Evolutionary conservation across 768 basidiomycete genomes (phyloP), one percentile per base, ranked within the genome.

Genomic region (Calocybe cyanea): DNA sequence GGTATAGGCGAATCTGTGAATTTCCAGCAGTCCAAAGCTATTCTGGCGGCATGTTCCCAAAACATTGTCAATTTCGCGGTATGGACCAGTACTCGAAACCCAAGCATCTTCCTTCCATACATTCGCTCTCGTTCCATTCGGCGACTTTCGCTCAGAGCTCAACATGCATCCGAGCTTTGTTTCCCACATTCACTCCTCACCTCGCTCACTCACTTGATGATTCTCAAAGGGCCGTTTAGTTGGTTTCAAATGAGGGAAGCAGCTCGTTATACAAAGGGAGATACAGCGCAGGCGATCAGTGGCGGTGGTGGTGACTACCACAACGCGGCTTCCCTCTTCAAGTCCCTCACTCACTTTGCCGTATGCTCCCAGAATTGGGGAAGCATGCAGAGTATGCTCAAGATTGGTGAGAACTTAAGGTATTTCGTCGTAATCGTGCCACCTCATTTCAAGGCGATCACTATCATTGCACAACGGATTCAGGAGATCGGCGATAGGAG

Each of bases 121-220:
- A 40, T 58, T 11, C 52, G 47, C 14, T 53, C 50, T 2, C 51
- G 33, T n/a, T 33, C 38, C 31, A 24, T 54, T 25, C 50, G 43
- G 17, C 43, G 43, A 15, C 46, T 56, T 7, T 43, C 51, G 9
- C 49, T 56, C 0, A 49, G n/a, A 25, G 45, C 46, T 7, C 49
- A 45, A 32, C 51, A 44, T 14, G 31, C 46, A n/a, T 55, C 51
- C 5, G 53, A 57, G 28, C 51, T 59, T 13, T 54, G 35, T 20
- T 57, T 63, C 32, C 60, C 58, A 1, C 55, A 51, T 4, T 38
- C 38, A 1, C 45, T 61, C 8, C 37, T 60, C 5, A 43, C 58
- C 14, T 42, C 51, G 2, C 21, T 65, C 4, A 62, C 64, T 4
- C 64, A 63, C 47, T 50, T 65, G 0, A 43, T 54, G 25, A 54